These are phyloP conservation scores for Thelonectria blattea DNA, from an alignment of 2,329 filamentous ascomycete species.

Conservation along the genomic window DNA sequence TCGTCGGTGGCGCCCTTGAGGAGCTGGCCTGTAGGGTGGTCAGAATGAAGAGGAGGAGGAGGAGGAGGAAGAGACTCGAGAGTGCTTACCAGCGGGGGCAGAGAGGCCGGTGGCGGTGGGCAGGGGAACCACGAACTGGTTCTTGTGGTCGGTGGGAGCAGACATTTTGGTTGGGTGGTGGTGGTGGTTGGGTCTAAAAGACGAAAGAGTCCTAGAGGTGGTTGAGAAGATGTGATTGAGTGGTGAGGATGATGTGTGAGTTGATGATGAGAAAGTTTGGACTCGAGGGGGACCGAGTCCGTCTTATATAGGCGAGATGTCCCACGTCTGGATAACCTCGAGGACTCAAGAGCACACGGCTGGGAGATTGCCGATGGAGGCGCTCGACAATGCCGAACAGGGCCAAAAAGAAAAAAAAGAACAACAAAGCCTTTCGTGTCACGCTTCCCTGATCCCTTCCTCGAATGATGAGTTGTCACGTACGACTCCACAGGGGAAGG, in stretches of 20 bases:
- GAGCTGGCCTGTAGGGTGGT: constrained; percentile 51
- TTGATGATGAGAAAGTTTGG: constrained; percentile 23
- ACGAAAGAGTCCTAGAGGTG: constrained; percentile 22
- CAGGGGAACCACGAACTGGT: constrained; percentile 38
- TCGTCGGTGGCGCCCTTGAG: constrained; percentile 63
- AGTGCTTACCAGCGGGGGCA: constrained; percentile 41
- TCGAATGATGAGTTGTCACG: constrained; percentile 17
- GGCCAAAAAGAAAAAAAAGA: no score
- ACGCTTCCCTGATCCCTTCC: constrained; percentile 17
- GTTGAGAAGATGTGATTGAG: constrained; percentile 29
- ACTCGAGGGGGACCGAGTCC: constrained; percentile 14
- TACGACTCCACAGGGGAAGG: constrained; percentile 11
- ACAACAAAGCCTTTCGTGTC: background rate
- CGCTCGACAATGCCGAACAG: no score
- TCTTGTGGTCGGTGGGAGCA: constrained; percentile 34
- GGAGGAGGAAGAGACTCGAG: no score
- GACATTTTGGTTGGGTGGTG: constrained; percentile 35
- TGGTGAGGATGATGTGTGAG: constrained; percentile 34
- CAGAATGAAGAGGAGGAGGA: constrained; percentile 31
- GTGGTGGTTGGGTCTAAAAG: constrained; percentile 23
- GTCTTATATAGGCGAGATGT: constrained; percentile 36
- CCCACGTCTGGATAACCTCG: constrained; percentile 1
- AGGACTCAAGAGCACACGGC: no score
- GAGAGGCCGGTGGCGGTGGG: constrained; percentile 45
- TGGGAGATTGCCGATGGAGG: constrained; percentile 1